These are phyloP conservation scores for Parachlorella kessleri DNA, from an alignment of 139 green algal genomes.

Conservation along the genomic window DNA sequence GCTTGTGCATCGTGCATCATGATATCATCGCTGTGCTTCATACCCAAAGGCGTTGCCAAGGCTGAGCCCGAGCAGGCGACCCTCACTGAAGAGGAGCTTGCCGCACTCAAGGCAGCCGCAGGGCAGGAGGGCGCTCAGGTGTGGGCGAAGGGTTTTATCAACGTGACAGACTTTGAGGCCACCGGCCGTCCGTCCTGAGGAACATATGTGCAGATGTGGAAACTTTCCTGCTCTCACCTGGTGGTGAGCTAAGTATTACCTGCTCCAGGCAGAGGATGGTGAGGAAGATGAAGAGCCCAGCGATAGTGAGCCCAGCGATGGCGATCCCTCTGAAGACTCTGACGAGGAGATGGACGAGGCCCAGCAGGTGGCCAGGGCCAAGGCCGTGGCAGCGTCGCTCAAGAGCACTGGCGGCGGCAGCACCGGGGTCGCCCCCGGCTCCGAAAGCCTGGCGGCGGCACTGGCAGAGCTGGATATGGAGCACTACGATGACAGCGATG, in stretches of 20 bases:
- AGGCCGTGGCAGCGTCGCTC: conserved; percentile 14
- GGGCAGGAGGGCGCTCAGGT: conserved; percentile 6
- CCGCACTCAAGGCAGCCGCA: conserved; percentile 39
- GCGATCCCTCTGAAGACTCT: conserved; percentile 12
- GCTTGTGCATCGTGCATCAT: too few relatives aligned
- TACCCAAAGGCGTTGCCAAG: conserved; percentile 79
- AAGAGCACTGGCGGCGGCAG: neutral
- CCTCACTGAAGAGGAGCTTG: conserved; percentile 67
- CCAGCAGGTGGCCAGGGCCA: conserved; percentile 33
- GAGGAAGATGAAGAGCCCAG: neutral
- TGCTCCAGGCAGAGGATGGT: too few relatives aligned
- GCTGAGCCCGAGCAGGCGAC: conserved; percentile 48
- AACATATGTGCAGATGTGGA: neutral
- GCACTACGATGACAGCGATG: conserved; percentile 84
- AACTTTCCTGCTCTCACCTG: neutral
- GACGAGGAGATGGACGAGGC: conserved; percentile 34
- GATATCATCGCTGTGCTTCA: conserved; percentile 80
- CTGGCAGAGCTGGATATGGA: conserved; percentile 97
- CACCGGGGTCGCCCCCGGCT: neutral
- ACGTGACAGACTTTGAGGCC: too few relatives aligned
- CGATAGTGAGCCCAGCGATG: conserved; percentile 13
- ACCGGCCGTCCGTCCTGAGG: neutral
- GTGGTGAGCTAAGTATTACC: too few relatives aligned
- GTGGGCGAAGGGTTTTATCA: too few relatives aligned
- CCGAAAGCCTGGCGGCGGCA: conserved; percentile 38